Evolutionary conservation across 805 yeast species (phyloP).

Genomic region (Dipodascopsis uninucleata): DNA sequence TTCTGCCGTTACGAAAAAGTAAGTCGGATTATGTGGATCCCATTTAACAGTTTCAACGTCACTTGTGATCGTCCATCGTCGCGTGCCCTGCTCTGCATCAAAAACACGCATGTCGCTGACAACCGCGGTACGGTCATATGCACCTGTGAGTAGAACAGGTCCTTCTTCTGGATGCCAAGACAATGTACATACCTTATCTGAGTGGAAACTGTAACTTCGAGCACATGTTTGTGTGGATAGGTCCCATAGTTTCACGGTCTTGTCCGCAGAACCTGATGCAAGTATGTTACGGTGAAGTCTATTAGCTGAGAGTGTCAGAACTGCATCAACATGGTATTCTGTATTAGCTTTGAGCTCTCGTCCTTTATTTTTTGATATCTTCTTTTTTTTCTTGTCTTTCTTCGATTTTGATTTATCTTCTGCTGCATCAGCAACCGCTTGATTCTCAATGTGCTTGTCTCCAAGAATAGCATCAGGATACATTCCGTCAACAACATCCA

Average conservation of each 20-base stretch:
- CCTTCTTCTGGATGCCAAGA: conserved; percentile 69
- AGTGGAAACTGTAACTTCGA: conserved; percentile 71
- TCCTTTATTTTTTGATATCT: conserved; percentile 51
- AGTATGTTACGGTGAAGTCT: conserved; percentile 74
- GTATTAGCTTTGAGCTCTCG: conserved; percentile 49
- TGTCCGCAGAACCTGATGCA: conserved; percentile 93
- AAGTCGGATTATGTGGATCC: conserved; percentile 46
- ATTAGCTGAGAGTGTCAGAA: conserved; percentile 81
- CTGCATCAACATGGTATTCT: conserved; percentile 91
- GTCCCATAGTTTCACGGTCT: conserved; percentile 95
- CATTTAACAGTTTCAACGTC: conserved; percentile 83
- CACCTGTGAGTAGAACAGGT: conserved; percentile 74
- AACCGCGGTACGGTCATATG: conserved; percentile 75
- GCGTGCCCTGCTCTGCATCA: conserved; percentile 54
- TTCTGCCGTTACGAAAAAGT: conserved; percentile 86
- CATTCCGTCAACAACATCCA: conserved; percentile 87
- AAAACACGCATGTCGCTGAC: conserved; percentile 81
- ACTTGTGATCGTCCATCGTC: conserved; percentile 66
- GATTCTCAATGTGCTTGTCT: conserved; percentile 45
- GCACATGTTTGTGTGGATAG: conserved; percentile 69
- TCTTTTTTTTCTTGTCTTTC: conserved; percentile 40
- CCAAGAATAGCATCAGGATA: conserved; percentile 93
- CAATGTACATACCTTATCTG: conserved; percentile 77
- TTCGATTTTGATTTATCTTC: conserved; percentile 26
- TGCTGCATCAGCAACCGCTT: conserved; percentile 38